Base-by-base conservation (phyloP, 441 rosid species). In the Populus hybrid region DNA sequence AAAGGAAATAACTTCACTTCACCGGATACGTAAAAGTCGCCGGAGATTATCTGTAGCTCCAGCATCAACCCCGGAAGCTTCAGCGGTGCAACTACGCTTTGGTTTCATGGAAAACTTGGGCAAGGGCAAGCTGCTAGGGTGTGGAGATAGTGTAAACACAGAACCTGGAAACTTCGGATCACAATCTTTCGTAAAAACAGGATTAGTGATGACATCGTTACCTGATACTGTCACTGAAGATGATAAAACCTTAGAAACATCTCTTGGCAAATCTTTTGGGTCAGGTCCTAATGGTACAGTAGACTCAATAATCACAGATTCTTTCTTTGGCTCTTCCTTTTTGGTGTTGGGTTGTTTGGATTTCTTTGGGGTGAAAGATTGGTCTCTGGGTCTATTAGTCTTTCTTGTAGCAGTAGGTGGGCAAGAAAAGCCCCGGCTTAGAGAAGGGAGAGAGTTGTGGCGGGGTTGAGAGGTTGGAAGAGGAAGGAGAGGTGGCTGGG, bases 111-210 rank as follows among this genome's bases (percentile, higher is more conserved):
- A 85, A 76, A 95, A 93, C 85, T 79, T 92, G 3, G 99, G 99
- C 88, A 95, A 83, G 21, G 99, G 99, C 85, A 95, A 83, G 86
- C 98, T 90, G 86, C 99, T 91, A 7, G 98, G 96, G 1, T 90
- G 98, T 7, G 99, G 99, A 75, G 98, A 88, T 42, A 85, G 83
- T 64, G 85, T 83, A 81, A 82, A 90, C 81, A 84, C 82, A 46
- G 86, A 86, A 79, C 82, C 88, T 5, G 89, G 81, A 76, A 87
- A 81, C 75, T 35, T 79, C 21, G 32, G 32, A 30, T 84, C 86
- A 38, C 59, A 46, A 75, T 85, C 81, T 38, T 72, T 26, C 36
- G 8, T 18, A 24, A 18, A 8, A 26, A 26, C 21, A 26, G 21
- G 19, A 50, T 19, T 46, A 5, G 26, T 57, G 16, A 18, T 61